Base-by-base conservation (phyloP, 148 eudicot genomes). In the Fallopia convolvulus region DNA sequence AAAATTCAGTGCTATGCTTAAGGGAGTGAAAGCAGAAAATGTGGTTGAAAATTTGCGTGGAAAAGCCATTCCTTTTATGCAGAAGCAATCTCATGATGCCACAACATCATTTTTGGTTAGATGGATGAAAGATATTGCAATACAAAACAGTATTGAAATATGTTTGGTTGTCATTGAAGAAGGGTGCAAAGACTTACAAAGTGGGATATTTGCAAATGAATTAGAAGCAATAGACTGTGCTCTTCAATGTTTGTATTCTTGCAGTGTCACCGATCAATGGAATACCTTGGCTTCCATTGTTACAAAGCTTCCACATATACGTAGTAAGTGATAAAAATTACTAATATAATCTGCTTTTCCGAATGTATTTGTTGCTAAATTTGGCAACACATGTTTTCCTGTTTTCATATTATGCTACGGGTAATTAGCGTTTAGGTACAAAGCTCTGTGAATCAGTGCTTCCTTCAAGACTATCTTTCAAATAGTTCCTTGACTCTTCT, bases 111-210 rank as follows among this genome's bases (percentile, higher is more conserved):
- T 85, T 88, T 80, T 95, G 56, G 90, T 92, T 82, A 87, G 88
- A 81, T 95, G 99, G 99, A 79, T 95, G 87, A 89, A 91, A 83
- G 97, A 92, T 81, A 83, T 86, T 79, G 90, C 97, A 83, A 68
- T 80, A 14, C 88, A 86, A 65, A 92, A 87, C 78, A 89, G 80
- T 66, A 81, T 95, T 70, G 97, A 92, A 33, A 55, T 87, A 70
- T 95, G 97, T 77, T 86, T 82, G 74, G 77, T 86, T 82, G 87
- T 92, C 78, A 81, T 95, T 85, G 99, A 88, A 79, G 97, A 94
- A 80, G 91, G 94, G 77, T 84, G 87, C 82, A 85, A 77, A 58
- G 90, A 88, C 66, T 23, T 76, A 58, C 80, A 79, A 72, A 82
- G 82, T 70, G 82, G 84, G 58, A 75, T 89, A 76, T 95, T 95